Base-by-base conservation (phyloP, 768 basidiomycete genomes). In the Fomitopsis pulvina region DNA sequence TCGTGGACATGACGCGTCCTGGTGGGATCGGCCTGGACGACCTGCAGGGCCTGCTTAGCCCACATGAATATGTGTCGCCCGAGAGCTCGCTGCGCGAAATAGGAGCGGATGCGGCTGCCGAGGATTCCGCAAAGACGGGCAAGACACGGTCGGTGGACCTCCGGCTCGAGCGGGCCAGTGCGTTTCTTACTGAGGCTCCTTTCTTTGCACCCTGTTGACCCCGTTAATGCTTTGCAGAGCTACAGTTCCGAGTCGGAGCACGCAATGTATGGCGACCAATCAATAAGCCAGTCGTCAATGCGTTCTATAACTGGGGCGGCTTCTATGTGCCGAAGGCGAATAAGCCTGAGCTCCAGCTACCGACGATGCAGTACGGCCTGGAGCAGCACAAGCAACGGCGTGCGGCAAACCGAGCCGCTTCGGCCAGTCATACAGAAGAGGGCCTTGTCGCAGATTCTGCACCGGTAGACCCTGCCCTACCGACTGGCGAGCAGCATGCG, bases 21-120 rank as follows among this genome's bases (percentile, higher is more conserved):
- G 71, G 71, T 7, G 71, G 71, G 38, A 57, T 59, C 12, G 64
- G 68, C 9, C 49, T 71, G 41, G 58, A 59, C 25, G 68, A 70
- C 42, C 42, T 72, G 1, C 54, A 55, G 26, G 47, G 41, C 21
- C 60, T 71, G 22, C 56, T 72, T 10, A 47, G 50, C n/a, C 54
- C 58, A 10, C 50, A 49, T 29, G 32, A 57, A 20, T 52, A 29
- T 16, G 20, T 27, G 25, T n/a, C 18, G 4, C 48, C 42, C 32
- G 29, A 43, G 22, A 12, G 44, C 21, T 29, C 5, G 10, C 4
- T n/a, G 12, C 21, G 34, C 21, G 47, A 24, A 24, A n/a, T 16
- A 5, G 24, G 12, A n/a, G 22, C 14, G 14, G 21, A 14, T 38
- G 39, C 24, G 21, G 27, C 6, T n/a, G 11, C 32, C n/a, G 25